phyloP scores from a whole-genome alignment of 345 rosid genomes.

The Linum tenue region DNA sequence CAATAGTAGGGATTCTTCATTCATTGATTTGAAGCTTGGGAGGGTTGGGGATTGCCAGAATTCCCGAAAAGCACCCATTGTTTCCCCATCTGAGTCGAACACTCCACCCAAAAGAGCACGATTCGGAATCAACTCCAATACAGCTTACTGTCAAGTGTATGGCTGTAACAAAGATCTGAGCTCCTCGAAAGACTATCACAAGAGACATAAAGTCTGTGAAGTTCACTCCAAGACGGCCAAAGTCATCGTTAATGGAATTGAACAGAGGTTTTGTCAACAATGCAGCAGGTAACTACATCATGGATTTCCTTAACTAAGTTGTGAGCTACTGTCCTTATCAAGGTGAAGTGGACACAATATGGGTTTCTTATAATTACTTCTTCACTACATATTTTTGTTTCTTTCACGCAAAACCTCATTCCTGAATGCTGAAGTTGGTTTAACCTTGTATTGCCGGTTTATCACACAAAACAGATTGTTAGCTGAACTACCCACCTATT shows the following conservation, averaged over 20 bases:
- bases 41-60: neutral
- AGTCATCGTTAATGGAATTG: constrained; percentile 10
- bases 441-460: too few relatives aligned
- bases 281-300: constrained; percentile 17
- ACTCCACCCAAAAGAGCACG: constrained; percentile 1
- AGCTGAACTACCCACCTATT: too few relatives aligned
- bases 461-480: too few relatives aligned
- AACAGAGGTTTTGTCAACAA: constrained; percentile 19
- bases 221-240: constrained; percentile 10
- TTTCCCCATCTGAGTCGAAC: neutral
- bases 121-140: neutral
- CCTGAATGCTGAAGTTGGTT: too few relatives aligned
- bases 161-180: constrained; percentile 20
- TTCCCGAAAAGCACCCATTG: neutral
- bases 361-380: too few relatives aligned
- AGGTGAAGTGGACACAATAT: too few relatives aligned
- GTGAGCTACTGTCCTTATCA: too few relatives aligned
- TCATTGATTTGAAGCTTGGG: neutral
- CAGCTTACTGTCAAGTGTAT: constrained; percentile 6
- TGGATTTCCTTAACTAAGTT: neutral
- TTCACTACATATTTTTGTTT: too few relatives aligned
- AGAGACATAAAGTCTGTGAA: constrained; percentile 11
- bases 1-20: neutral
- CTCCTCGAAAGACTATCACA: constrained; percentile 11
- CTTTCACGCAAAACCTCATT: too few relatives aligned